Conservation (phyloP, 306 rosid species). For the Myrica gale region DNA sequence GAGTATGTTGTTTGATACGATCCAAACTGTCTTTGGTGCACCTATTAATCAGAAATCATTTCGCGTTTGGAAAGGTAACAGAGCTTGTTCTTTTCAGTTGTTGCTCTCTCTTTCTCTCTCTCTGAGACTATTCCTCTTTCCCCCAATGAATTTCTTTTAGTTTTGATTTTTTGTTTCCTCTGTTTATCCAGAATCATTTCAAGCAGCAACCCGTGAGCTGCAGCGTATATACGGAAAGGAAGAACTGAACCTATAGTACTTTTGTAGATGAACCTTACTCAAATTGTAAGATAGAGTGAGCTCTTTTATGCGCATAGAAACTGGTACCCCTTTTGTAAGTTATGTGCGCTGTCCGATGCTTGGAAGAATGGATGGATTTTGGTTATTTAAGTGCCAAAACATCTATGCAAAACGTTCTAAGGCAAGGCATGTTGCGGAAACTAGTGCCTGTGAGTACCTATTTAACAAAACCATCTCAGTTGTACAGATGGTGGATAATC, state of each 20-base stretch:
- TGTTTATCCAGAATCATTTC: slow-evolving; percentile 65
- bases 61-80: slow-evolving; percentile 72
- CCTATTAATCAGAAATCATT: slow-evolving; percentile 83
- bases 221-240: slow-evolving; percentile 91
- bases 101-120: not conserved
- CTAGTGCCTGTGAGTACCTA: too few species aligned
- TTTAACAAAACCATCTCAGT: not conserved
- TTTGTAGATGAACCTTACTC: slow-evolving; percentile 22
- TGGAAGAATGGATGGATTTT: slow-evolving; percentile 21
- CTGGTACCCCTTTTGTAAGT: slow-evolving; percentile 13
- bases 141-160: not conserved
- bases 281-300: slow-evolving; percentile 24
- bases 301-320: slow-evolving; percentile 30
- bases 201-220: slow-evolving; percentile 87
- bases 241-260: slow-evolving; percentile 46
- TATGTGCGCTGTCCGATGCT: slow-evolving; percentile 6
- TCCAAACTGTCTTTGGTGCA: slow-evolving; percentile 75
- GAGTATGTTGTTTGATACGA: slow-evolving; percentile 68
- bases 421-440: too few species aligned
- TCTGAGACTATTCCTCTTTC: not conserved
- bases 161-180: slow-evolving; percentile 6
- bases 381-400: not conserved
- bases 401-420: not conserved
- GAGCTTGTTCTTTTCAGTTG: not conserved
- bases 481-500: not conserved